phyloP scores from a whole-genome alignment of 2,329 filamentous ascomycete genomes.

The Graphilbum ipis-grandicollis region DNA sequence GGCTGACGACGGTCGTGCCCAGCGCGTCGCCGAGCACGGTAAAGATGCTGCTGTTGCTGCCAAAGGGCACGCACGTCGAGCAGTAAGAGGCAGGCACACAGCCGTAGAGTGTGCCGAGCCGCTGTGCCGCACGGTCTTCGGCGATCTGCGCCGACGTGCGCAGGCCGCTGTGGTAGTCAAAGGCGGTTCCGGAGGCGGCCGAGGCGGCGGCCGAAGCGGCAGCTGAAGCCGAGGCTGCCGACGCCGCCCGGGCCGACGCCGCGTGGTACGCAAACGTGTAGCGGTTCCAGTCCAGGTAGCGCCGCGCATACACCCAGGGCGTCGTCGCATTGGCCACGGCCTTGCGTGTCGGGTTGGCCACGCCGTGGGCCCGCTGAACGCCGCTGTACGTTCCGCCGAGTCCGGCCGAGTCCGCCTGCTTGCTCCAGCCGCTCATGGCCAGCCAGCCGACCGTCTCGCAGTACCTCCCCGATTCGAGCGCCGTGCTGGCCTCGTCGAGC shows the following conservation, averaged over 20 bases:
- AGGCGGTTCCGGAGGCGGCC: constrained; percentile 3
- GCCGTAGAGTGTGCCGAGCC: constrained; percentile 37
- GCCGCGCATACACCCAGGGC: constrained; percentile 31
- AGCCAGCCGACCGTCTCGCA: constrained; percentile 54
- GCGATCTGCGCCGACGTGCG: constrained; percentile 15
- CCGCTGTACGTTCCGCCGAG: constrained; percentile 29
- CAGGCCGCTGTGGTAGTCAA: constrained; percentile 9
- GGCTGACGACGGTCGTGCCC: constrained; percentile 31
- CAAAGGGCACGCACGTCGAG: constrained; percentile 34
- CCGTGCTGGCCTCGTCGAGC: constrained; percentile 43
- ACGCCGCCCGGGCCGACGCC: no score
- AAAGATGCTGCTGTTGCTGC: constrained; percentile 35
- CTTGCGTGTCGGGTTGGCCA: constrained; percentile 21
- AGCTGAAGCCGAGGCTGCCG: no score
- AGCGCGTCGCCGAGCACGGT: constrained; percentile 32
- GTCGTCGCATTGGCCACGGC: constrained; percentile 20
- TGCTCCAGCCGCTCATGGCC: constrained; percentile 44
- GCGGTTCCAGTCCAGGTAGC: constrained; percentile 53
- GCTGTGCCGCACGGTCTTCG: constrained; percentile 29
- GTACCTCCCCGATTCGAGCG: constrained; percentile 45
- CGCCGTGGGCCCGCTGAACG: constrained; percentile 17
- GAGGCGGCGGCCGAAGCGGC: not conserved
- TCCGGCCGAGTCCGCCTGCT: no score
- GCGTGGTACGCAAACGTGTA: constrained; percentile 48
- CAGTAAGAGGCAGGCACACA: constrained; percentile 45